Evolutionary conservation across 192 early-diverging fungal genomes (phyloP).

Genomic region (Linnemannia zychae): DNA sequence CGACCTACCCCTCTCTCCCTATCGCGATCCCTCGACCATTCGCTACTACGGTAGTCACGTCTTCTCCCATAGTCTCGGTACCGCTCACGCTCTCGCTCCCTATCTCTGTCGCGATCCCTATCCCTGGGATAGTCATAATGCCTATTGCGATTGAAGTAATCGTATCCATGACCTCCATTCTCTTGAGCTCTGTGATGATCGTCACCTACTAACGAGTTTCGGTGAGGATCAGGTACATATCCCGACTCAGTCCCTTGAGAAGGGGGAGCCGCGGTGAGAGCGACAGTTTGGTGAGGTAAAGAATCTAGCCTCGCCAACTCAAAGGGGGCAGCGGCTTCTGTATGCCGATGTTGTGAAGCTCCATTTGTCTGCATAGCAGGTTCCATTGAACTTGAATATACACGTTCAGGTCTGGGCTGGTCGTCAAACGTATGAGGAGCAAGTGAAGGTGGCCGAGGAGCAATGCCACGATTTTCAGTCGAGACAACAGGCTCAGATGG

Average conservation of each 20-base stretch:
- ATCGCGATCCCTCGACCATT: constrained; percentile 49
- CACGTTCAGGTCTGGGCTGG: neutral
- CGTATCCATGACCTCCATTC: constrained; percentile 14
- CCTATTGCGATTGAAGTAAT: constrained; percentile 30
- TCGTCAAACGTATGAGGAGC: constrained; percentile 5
- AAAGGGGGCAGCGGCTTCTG: neutral
- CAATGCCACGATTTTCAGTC: constrained; percentile 10
- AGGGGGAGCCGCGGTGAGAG: neutral
- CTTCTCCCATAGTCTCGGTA: constrained; percentile 41
- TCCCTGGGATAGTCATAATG: constrained; percentile 43
- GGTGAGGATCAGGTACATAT: constrained; percentile 15
- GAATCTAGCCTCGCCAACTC: constrained; percentile 15
- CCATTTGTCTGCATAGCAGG: constrained; percentile 4
- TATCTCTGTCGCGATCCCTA: neutral
- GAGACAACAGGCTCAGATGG: neutral
- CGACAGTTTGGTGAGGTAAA: constrained; percentile 1
- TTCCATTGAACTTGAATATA: neutral
- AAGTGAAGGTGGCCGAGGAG: constrained; percentile 20
- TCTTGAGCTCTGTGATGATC: constrained; percentile 25
- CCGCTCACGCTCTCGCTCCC: constrained; percentile 41
- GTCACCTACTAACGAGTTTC: constrained; percentile 10
- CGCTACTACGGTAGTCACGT: constrained; percentile 34
- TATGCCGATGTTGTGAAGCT: neutral
- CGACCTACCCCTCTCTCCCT: constrained; percentile 32
- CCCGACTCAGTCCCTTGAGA: constrained; percentile 1